Evolutionary conservation across 805 yeast genomes (phyloP).

Genomic region (Yamadazyma laniorum): DNA sequence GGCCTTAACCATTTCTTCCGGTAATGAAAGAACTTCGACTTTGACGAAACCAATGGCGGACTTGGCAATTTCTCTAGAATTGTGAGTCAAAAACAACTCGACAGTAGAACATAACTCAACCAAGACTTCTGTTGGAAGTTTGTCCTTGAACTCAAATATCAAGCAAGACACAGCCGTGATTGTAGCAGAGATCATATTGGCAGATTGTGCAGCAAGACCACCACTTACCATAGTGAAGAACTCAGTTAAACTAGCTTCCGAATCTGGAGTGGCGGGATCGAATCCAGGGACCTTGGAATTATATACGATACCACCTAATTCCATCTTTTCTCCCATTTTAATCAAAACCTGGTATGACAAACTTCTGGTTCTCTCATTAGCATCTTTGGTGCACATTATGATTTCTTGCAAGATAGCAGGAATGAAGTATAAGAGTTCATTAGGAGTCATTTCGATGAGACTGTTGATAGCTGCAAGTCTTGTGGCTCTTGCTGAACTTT

Average conservation of each 20-base stretch:
- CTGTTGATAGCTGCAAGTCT: conserved; percentile 68
- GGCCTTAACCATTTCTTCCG: conserved; percentile 68
- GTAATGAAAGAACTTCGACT: conserved; percentile 79
- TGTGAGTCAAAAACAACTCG: conserved; percentile 85
- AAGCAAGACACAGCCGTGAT: conserved; percentile 87
- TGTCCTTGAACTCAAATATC: conserved; percentile 77
- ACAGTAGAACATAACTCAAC: conserved; percentile 81
- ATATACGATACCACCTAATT: conserved; percentile 61
- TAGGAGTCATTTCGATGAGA: conserved; percentile 62
- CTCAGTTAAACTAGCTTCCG: conserved; percentile 71
- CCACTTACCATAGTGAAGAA: conserved; percentile 92
- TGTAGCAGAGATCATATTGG: conserved; percentile 94
- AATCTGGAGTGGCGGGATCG: conserved; percentile 58
- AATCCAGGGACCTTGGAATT: conserved; percentile 67
- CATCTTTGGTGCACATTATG: conserved; percentile 86
- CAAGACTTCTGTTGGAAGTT: conserved; percentile 57
- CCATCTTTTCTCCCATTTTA: conserved; percentile 78
- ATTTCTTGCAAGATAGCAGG: conserved; percentile 84
- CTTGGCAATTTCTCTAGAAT: conserved; percentile 90
- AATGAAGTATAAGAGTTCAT: conserved; percentile 65
- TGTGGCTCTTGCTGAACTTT: conserved; percentile 76
- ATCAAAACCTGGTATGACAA: conserved; percentile 73
- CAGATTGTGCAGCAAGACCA: conserved; percentile 90
- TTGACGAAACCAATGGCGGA: conserved; percentile 93
- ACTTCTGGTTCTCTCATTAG: conserved; percentile 87